Base-by-base conservation (phyloP, 805 yeast species). In the Nakazawaea ernobii region DNA sequence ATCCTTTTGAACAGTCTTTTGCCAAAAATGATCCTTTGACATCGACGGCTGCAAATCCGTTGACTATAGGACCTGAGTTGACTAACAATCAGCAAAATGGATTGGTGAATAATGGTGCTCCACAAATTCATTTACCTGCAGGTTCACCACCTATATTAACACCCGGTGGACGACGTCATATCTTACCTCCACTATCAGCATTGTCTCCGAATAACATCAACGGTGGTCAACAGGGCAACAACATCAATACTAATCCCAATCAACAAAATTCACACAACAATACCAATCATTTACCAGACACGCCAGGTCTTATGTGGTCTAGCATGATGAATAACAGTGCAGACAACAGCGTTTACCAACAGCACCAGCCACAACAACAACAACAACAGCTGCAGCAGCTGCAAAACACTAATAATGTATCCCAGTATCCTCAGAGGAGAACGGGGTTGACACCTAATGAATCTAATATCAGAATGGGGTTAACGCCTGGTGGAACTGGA, bases 1-100 rank as follows among this genome's bases (percentile, higher is more conserved):
- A 92, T 59, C 97, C 97, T 4, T 92, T 92, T 61, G 99, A 92
- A 65, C 86, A 85, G 63, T 86, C 96, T 43, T 92, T 92, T 68
- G 97, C 94, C 2, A 81, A 79, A 3, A 46, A 46, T 15, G 49
- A 46, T 6, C 37, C 46, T 51, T 75, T 73, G 24, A 47, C 49
- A 30, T 46, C 55, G 26, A 45, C 55, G 11, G 38, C 32, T 29
- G 40, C 47, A 38, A 41, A 47, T 24, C 43, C 54, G 10, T 20
- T 20, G 24, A 20, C 24, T 5, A 20, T 20, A 20, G 24, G 24
- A 20, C 24, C 24, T 20, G 24, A 20, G 24, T 3, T 20, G 24
- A 20, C 24, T 3, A 20, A 5, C 5, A 20, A 20, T 20, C 24
- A 20, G 5, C 24, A 3, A 20, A 20, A 20, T 20, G 24, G 24